A percentile compares a stretch with the other conserved stretches of the same genome.
Evolutionary conservation across 2,329 filamentous ascomycete species (phyloP).

Genomic region (Sporothrix luriei): DNA sequence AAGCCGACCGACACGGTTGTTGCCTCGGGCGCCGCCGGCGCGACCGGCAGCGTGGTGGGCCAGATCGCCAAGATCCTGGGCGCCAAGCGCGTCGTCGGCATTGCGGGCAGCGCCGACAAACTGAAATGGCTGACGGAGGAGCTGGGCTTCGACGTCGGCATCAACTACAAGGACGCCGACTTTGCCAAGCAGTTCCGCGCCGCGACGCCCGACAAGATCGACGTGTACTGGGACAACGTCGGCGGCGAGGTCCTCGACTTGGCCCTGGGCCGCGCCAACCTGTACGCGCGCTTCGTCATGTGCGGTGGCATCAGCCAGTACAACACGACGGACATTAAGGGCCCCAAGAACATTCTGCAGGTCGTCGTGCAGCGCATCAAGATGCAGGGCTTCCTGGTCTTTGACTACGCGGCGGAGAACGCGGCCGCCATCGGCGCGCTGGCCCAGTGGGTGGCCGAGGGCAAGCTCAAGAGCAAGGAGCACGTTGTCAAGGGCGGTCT

Average conservation of each 20-base stretch:
- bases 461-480: conserved; percentile 72
- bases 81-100: conserved; percentile 52
- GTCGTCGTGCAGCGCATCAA: conserved; percentile 51
- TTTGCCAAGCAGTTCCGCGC: conserved; percentile 63
- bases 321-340: conserved; percentile 59
- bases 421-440: conserved; percentile 62
- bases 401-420: conserved; percentile 65
- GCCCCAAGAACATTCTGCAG: conserved; percentile 50
- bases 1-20: conserved; percentile 67
- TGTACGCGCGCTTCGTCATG: conserved; percentile 66
- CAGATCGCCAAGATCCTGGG: conserved; percentile 69
- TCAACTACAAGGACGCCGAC: conserved; percentile 69
- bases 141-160: conserved; percentile 66
- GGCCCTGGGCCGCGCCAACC: conserved; percentile 64
- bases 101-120: conserved; percentile 61
- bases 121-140: conserved; percentile 64
- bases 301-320: conserved; percentile 73
- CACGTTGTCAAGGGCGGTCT: conserved; percentile 72
- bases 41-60: conserved; percentile 66
- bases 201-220: conserved; percentile 59
- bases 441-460: conserved; percentile 68
- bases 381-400: conserved; percentile 72
- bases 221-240: conserved; percentile 76
- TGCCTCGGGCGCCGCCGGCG: conserved; percentile 67
- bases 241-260: conserved; percentile 70